These are phyloP conservation scores for Selaginella moellendorffii DNA, from an alignment of 75 land plant genomes.

Conservation along the genomic window DNA sequence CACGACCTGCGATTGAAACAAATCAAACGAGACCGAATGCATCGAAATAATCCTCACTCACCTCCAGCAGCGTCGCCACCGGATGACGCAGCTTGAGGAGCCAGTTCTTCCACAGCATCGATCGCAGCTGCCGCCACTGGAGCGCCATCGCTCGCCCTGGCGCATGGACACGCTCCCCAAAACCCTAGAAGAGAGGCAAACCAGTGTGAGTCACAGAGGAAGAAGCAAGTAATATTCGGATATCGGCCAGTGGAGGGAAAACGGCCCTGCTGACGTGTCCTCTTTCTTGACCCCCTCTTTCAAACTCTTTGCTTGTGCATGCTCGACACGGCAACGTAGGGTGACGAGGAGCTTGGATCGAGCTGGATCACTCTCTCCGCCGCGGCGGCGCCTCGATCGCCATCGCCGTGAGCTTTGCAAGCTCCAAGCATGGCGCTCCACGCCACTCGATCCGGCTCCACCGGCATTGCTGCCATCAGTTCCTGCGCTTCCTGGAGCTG, in stretches of 20 bases:
- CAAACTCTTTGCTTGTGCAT: neutral
- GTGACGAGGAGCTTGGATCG: constrained; percentile 3
- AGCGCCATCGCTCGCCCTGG: no score
- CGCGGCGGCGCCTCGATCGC: neutral
- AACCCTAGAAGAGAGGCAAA: no score
- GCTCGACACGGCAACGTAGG: constrained; percentile 9
- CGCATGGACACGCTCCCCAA: no score
- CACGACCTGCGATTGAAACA: constrained; percentile 31
- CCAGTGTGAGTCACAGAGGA: no score
- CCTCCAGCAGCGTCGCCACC: constrained; percentile 40
- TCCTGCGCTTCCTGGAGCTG: neutral
- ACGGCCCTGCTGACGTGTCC: no score
- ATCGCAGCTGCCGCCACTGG: constrained; percentile 35
- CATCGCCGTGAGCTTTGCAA: constrained; percentile 7
- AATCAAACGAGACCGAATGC: neutral
- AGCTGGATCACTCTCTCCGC: neutral
- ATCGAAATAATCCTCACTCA: constrained; percentile 12
- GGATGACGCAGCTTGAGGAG: constrained; percentile 70
- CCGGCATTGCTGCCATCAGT: neutral
- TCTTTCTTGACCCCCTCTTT: no score
- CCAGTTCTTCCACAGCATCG: constrained; percentile 80
- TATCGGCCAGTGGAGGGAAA: no score
- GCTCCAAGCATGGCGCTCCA: constrained; percentile 9
- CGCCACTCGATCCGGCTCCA: neutral
- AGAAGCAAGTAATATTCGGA: no score